These are phyloP conservation scores for Cutaneotrichosporon dermatis DNA, from an alignment of 1,284 basidiomycete genomes.

Conservation along the genomic window DNA sequence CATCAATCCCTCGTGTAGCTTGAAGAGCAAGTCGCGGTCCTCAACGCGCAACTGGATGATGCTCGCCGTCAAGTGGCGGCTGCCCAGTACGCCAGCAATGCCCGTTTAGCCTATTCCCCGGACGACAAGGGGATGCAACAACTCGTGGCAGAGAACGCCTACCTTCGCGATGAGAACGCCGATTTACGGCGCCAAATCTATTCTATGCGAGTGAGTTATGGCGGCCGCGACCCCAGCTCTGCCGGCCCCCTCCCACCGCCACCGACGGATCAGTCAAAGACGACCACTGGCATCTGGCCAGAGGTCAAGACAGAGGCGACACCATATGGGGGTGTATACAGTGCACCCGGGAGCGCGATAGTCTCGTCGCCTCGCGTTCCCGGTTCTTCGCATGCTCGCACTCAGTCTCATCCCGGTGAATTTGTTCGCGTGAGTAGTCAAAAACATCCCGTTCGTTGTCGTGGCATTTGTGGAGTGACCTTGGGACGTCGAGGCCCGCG, in stretches of 20 bases:
- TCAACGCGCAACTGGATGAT: slow-evolving; percentile 41
- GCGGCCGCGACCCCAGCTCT: slow-evolving; percentile 6
- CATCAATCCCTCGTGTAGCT: slow-evolving; percentile 22
- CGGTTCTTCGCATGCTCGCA: slow-evolving; percentile 17
- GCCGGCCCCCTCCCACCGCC: slow-evolving; percentile 8
- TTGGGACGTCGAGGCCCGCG: no score
- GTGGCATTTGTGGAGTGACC: no score
- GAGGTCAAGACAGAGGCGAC: slow-evolving; percentile 17
- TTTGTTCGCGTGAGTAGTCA: slow-evolving; percentile 17
- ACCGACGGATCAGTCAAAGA: slow-evolving; percentile 10
- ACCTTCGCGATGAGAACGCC: slow-evolving; percentile 42
- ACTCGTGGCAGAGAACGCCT: slow-evolving; percentile 38
- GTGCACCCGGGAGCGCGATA: slow-evolving; percentile 8
- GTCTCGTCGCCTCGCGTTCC: slow-evolving; percentile 15
- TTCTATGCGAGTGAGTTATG: slow-evolving; percentile 22
- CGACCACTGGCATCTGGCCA: slow-evolving; percentile 13
- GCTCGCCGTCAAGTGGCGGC: slow-evolving; percentile 39
- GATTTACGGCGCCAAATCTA: slow-evolving; percentile 41
- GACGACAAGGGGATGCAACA: slow-evolving; percentile 34
- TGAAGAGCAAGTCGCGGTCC: slow-evolving; percentile 38
- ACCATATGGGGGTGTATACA: slow-evolving; percentile 11
- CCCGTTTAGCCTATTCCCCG: slow-evolving; percentile 23
- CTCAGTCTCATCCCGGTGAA: slow-evolving; percentile 22
- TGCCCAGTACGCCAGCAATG: slow-evolving; percentile 24
- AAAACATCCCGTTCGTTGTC: no score